Evolutionary conservation across 371 early-diverging fungal species (phyloP), one percentile per base, ranked within the genome.

Genomic region (Mucor indicus): DNA sequence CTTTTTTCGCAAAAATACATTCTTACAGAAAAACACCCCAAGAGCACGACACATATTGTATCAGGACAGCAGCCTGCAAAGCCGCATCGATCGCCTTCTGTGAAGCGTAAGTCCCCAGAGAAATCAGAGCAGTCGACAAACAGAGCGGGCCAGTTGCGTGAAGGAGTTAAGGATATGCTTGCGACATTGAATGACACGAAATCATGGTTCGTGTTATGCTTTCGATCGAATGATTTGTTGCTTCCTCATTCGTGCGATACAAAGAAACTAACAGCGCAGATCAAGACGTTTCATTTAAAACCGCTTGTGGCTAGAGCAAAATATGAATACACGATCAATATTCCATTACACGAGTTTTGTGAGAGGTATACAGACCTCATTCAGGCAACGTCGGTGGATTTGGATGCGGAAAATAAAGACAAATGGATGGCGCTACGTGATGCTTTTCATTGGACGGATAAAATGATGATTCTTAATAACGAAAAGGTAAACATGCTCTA

Each of bases 161-260:
- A 56, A 20, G 66, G 86, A 2, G 64, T 92, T 5, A 70, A 83
- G 5, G 29, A 30, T 53, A 64, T 94, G 12, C 69, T 91, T 12
- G 79, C 82, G 12, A 82, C 89, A 7, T 58, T 95, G 8, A 70
- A 75, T 25, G 84, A 86, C 31, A 87, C 95, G 1, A 81, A 86
- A 38, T 72, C 84, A 3, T 95, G 95, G 96, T 91, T 86, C 59
- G 72, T 94, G 23, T 55, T 90, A 41, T 91, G 91, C 69, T 62
- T 96, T 38, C 77, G 78, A 20, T 86, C 90, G 2, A 85, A 87
- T 52, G 86, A 86, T 57, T 62, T 81, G 9, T 67, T 77, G 35
- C 59, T 80, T 49, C 72, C 81, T 11, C 52, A 64, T 31, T 67
- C 69, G 20, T 57, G 57, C 53, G 89, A 90, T 53, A 54, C 62